phyloP scores from a whole-genome alignment of 2,329 filamentous ascomycete species.

The Verticillium nonalfalfae region DNA sequence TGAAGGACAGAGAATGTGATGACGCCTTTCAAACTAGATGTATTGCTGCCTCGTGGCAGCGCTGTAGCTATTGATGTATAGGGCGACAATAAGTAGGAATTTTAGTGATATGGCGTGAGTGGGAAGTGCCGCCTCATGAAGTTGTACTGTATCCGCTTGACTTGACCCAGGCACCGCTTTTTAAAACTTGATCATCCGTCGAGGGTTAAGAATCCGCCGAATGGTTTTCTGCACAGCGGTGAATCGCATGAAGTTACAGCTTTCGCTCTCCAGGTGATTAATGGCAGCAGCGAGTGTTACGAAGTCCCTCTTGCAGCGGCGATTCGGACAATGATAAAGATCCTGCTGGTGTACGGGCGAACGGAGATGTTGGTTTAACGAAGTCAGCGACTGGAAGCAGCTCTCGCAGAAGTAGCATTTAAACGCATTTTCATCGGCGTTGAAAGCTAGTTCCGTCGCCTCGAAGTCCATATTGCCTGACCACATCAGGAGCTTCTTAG shows the following conservation, averaged over 20 bases:
- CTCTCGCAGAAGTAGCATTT: slow-evolving; percentile 14
- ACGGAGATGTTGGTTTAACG: neutral
- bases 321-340: slow-evolving; percentile 33
- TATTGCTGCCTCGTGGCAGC: too few species aligned
- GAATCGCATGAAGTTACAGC: slow-evolving; percentile 31
- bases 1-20: too few species aligned
- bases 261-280: slow-evolving; percentile 37
- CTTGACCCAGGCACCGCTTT: too few species aligned
- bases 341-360: slow-evolving; percentile 21
- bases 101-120: too few species aligned
- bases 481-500: slow-evolving; percentile 44
- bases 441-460: neutral
- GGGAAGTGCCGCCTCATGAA: too few species aligned
- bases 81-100: too few species aligned
- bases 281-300: slow-evolving; percentile 29
- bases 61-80: too few species aligned
- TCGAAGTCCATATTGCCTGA: slow-evolving; percentile 9
- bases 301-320: slow-evolving; percentile 26
- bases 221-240: slow-evolving; percentile 25
- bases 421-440: neutral
- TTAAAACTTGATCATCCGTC: slow-evolving; percentile 3
- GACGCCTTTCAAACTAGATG: too few species aligned
- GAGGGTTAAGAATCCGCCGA: slow-evolving; percentile 3
- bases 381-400: neutral
- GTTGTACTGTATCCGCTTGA: too few species aligned